Conservation (phyloP, 1,284 basidiomycete species). For the Inonotus hispidus region DNA sequence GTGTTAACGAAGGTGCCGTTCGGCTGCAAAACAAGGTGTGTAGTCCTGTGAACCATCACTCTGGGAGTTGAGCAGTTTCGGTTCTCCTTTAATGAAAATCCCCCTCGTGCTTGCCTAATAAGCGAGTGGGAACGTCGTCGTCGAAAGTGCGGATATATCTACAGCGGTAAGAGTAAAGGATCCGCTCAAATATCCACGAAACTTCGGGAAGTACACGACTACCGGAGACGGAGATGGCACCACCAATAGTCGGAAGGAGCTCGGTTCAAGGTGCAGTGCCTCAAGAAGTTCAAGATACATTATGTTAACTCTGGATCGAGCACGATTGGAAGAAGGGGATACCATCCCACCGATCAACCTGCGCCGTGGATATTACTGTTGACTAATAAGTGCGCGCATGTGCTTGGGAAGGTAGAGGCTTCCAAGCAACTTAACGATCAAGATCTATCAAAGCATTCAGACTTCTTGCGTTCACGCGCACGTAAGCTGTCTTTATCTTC, state of each 20-base stretch:
- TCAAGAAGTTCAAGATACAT: neutral
- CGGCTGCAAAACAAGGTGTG: too few relatives aligned
- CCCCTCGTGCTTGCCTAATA: neutral
- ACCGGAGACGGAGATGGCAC: constrained; percentile 10
- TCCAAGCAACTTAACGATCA: constrained; percentile 3
- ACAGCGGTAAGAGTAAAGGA: neutral
- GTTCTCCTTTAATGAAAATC: neutral
- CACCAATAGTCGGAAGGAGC: constrained; percentile 8
- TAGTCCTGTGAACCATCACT: neutral
- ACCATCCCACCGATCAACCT: neutral
- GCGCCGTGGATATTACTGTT: constrained; percentile 3
- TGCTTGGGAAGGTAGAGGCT: constrained; percentile 10
- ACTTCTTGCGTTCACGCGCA: constrained; percentile 8
- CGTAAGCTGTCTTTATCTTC: constrained; percentile 12
- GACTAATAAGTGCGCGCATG: constrained; percentile 4
- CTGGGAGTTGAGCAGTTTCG: neutral
- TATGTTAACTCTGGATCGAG: neutral
- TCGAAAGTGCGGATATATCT: constrained; percentile 5
- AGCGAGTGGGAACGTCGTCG: neutral
- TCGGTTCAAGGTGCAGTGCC: constrained; percentile 9
- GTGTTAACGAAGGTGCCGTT: neutral
- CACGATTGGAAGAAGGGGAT: neutral
- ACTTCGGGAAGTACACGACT: constrained; percentile 4
- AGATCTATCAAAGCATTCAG: constrained; percentile 11
- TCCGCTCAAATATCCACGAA: neutral